phyloP scores from a whole-genome alignment of 192 early-diverging fungal genomes.

The Podila clonocystis region DNA sequence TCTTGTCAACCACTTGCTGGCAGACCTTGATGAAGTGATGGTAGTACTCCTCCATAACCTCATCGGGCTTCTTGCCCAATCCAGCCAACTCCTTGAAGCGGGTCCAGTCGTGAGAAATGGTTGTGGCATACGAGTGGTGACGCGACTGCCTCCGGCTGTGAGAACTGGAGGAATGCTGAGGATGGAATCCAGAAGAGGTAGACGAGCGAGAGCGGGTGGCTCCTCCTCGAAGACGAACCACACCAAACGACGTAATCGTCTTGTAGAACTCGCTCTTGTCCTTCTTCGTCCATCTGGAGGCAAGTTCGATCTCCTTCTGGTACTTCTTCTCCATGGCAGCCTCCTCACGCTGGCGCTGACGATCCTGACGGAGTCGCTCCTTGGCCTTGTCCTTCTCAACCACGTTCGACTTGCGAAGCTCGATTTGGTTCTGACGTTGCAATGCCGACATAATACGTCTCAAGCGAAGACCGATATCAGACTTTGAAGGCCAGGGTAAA shows the following conservation, averaged over 20 bases:
- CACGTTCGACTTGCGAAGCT: conserved; percentile 49
- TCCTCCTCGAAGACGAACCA: conserved; percentile 52
- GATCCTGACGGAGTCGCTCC: conserved; percentile 47
- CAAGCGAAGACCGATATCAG: conserved; percentile 69
- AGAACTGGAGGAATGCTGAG: conserved; percentile 30
- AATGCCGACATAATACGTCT: conserved; percentile 66
- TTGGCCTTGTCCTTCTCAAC: conserved; percentile 57
- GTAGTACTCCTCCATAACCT: conserved; percentile 73
- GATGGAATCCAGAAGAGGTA: conserved; percentile 27
- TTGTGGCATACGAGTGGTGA: conserved; percentile 17
- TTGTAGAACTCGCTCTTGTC: conserved; percentile 63
- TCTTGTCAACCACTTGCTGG: conserved; percentile 63
- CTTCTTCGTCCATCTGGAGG: conserved; percentile 64
- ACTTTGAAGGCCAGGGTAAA: conserved; percentile 69
- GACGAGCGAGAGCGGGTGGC: conserved; percentile 30
- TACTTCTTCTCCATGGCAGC: conserved; percentile 52
- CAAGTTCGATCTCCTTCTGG: conserved; percentile 49
- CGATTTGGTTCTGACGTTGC: conserved; percentile 60
- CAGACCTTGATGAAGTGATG: conserved; percentile 67
- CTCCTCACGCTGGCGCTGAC: conserved; percentile 57
- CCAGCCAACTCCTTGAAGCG: conserved; percentile 77
- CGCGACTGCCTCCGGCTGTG: conserved; percentile 16
- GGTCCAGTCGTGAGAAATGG: conserved; percentile 61
- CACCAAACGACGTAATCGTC: conserved; percentile 66
- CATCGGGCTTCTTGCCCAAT: conserved; percentile 70